Conservation (phyloP, 192 early-diverging fungal species). For the Cladochytrium replicatum region DNA sequence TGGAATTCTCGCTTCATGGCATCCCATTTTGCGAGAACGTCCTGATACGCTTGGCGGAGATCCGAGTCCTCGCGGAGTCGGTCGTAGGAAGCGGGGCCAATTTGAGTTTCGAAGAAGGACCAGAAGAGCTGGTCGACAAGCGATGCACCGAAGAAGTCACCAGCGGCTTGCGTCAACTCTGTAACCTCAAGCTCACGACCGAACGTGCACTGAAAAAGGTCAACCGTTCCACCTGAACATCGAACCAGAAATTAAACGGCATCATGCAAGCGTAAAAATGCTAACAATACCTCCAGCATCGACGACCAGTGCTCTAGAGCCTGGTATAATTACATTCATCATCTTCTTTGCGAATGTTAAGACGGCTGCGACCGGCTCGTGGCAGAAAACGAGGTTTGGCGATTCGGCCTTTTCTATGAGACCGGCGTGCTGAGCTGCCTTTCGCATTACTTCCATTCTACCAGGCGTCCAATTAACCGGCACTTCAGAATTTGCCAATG, state of each 20-base stretch:
- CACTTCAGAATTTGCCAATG: background rate
- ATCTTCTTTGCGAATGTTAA: background rate
- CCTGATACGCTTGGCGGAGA: background rate
- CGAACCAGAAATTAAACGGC: too few relatives aligned
- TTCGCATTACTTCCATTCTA: background rate
- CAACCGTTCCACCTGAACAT: constrained; percentile 8
- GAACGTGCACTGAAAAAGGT: constrained; percentile 5
- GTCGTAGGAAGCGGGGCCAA: constrained; percentile 1
- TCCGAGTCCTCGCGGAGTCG: background rate
- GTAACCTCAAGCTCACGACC: background rate
- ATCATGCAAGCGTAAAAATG: background rate
- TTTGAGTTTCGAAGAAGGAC: background rate
- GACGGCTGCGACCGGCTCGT: background rate
- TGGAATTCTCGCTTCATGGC: constrained; percentile 1
- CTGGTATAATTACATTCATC: background rate
- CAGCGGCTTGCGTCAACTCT: too few relatives aligned
- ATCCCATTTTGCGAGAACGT: background rate
- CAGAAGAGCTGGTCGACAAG: constrained; percentile 1
- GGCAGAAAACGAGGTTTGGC: background rate
- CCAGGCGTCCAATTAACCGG: constrained; percentile 1
- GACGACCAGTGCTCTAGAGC: background rate
- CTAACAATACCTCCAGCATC: background rate
- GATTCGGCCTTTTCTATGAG: background rate
- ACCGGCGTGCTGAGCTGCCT: constrained; percentile 1
- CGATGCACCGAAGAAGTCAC: constrained; percentile 6